Conservation (phyloP, 2,329 filamentous ascomycete genomes). For the Didymella pinodella region DNA sequence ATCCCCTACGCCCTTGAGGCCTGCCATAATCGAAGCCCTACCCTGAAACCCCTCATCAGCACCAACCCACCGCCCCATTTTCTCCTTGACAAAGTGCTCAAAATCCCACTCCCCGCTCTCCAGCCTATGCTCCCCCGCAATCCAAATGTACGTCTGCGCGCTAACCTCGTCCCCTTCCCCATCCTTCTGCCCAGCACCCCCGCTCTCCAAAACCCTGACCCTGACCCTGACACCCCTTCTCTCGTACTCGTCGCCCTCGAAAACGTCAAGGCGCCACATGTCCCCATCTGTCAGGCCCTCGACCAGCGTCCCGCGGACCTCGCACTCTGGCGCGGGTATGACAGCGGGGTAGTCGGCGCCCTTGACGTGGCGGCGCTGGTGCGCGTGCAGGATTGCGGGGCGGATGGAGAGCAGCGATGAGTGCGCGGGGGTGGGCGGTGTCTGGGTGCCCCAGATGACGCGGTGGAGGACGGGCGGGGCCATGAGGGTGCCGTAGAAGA, state of each 20-base stretch:
- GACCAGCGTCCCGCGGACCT: slow-evolving; percentile 77
- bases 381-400: slow-evolving; percentile 77
- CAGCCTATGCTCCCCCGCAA: slow-evolving; percentile 58
- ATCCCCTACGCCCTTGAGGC: background rate
- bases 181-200: slow-evolving; percentile 29
- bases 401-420: slow-evolving; percentile 67
- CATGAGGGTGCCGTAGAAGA: slow-evolving; percentile 80
- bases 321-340: slow-evolving; percentile 52
- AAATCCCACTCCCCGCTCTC: slow-evolving; percentile 88
- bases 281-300: slow-evolving; percentile 81
- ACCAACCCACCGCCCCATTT: slow-evolving; percentile 68
- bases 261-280: slow-evolving; percentile 76
- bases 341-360: slow-evolving; percentile 84
- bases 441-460: slow-evolving; percentile 74
- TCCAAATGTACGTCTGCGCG: slow-evolving; percentile 62
- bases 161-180: slow-evolving; percentile 51
- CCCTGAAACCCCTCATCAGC: slow-evolving; percentile 57
- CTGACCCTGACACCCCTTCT: slow-evolving; percentile 59
- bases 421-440: slow-evolving; percentile 59
- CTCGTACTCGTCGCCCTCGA: slow-evolving; percentile 80
- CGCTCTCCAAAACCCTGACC: slow-evolving; percentile 50
- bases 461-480: slow-evolving; percentile 85
- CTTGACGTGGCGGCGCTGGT: slow-evolving; percentile 74
- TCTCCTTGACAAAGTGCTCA: slow-evolving; percentile 79
- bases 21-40: slow-evolving; percentile 47